These are phyloP conservation scores for Nepenthes alata DNA, from an alignment of 179 eudicot genomes.

Conservation along the genomic window DNA sequence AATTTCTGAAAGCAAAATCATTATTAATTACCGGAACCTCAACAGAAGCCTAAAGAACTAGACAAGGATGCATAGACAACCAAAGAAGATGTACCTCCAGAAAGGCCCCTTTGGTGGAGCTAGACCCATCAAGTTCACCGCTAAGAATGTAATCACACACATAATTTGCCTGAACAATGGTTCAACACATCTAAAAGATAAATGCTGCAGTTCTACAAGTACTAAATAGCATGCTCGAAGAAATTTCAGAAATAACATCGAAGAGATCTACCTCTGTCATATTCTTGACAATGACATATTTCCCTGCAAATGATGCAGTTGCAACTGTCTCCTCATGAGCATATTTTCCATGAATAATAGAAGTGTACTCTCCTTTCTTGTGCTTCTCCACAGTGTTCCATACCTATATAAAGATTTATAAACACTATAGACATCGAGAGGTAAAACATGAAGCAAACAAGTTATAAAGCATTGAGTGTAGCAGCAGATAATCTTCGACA, in stretches of 20 bases:
- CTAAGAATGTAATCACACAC: slow-evolving; percentile 93
- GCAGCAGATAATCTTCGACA: slow-evolving; percentile 5
- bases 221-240: neutral
- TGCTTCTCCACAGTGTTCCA: slow-evolving; percentile 94
- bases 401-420: slow-evolving; percentile 32
- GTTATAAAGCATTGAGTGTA: neutral
- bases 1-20: slow-evolving; percentile 58
- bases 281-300: slow-evolving; percentile 69
- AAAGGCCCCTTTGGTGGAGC: slow-evolving; percentile 89
- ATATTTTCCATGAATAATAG: slow-evolving; percentile 92
- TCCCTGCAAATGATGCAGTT: slow-evolving; percentile 95
- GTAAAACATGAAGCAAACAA: slow-evolving; percentile 3
- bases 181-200: slow-evolving; percentile 8
- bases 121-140: slow-evolving; percentile 91
- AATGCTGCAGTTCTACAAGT: neutral
- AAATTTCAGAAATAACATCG: slow-evolving; percentile 1
- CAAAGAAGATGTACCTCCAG: slow-evolving; percentile 40
- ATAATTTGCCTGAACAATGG: slow-evolving; percentile 57
- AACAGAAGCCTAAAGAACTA: neutral
- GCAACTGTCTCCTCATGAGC: slow-evolving; percentile 92
- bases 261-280: slow-evolving; percentile 58
- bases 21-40: neutral
- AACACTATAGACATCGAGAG: neutral
- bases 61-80: neutral
- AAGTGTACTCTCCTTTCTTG: slow-evolving; percentile 84